phyloP scores from a whole-genome alignment of 305 asterid species.

The Solanum hybrid region DNA sequence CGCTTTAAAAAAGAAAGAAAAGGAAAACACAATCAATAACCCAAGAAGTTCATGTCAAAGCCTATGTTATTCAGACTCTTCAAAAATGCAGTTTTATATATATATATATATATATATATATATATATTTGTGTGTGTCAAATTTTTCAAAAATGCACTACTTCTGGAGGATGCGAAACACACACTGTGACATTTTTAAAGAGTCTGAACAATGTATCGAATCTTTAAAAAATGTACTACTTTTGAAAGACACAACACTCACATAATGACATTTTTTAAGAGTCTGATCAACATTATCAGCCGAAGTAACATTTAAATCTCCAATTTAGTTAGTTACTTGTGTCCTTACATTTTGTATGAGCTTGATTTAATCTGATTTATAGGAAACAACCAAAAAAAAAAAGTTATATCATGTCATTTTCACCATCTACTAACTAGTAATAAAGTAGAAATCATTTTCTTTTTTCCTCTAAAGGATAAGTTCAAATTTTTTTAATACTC shows the following conservation, averaged over 20 bases:
- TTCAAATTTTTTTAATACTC: neutral
- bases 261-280: neutral
- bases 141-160: neutral
- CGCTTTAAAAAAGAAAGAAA: too few relatives aligned
- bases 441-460: neutral
- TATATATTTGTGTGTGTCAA: neutral
- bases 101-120: too few relatives aligned
- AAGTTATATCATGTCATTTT: neutral
- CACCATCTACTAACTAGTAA: neutral
- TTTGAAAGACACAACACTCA: accelerated
- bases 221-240: neutral
- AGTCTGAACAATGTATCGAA: neutral
- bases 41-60: neutral
- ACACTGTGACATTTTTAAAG: neutral
- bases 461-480: neutral
- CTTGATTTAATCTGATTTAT: neutral
- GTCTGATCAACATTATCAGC: neutral
- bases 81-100: neutral
- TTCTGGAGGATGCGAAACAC: accelerated
- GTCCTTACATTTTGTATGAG: neutral
- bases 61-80: accelerated
- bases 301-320: neutral
- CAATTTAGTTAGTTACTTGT: neutral
- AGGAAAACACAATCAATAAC: neutral
- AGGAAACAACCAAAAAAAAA: neutral